A percentile compares a stretch with the other conserved stretches of the same genome.
These are phyloP conservation scores for Debaryomyces psychrophilus DNA, from an alignment of 1,139 yeast genomes.

Conservation along the genomic window DNA sequence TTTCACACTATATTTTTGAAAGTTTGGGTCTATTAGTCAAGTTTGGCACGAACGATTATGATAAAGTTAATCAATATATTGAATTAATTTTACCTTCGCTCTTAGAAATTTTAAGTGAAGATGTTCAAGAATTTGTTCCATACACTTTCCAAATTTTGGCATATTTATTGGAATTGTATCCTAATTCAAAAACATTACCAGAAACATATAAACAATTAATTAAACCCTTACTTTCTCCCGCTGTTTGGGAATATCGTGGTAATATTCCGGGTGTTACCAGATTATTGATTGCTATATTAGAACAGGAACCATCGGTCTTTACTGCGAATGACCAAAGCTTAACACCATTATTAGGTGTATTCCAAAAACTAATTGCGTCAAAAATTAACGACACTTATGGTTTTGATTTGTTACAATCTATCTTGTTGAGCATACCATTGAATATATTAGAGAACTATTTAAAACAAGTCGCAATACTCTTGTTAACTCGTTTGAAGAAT, in stretches of 20 bases:
- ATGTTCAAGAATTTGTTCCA: conserved; percentile 92
- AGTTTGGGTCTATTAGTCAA: conserved; percentile 77
- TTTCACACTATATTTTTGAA: conserved; percentile 90
- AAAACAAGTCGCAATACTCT: conserved; percentile 72
- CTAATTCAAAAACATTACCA: conserved; percentile 56
- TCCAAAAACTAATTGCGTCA: conserved; percentile 88
- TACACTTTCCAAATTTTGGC: conserved; percentile 89
- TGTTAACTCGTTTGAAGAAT: conserved; percentile 78
- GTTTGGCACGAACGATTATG: conserved; percentile 33
- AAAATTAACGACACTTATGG: conserved; percentile 80
- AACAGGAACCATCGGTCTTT: conserved; percentile 60
- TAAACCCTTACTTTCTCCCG: conserved; percentile 83
- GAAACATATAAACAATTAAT: conserved; percentile 65
- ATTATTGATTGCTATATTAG: conserved; percentile 70
- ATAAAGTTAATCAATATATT: conserved; percentile 51
- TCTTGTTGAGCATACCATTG: conserved; percentile 62
- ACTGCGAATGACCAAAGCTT: conserved; percentile 45
- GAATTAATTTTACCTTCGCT: conserved; percentile 66
- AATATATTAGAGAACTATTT: conserved; percentile 55
- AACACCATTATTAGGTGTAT: conserved; percentile 90
- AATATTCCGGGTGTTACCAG: conserved; percentile 92
- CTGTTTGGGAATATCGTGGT: conserved; percentile 91
- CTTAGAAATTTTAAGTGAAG: conserved; percentile 70
- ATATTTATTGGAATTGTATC: conserved; percentile 68
- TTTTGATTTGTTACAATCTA: conserved; percentile 76